These are phyloP conservation scores for Akanthomyces dipterigenus DNA, from an alignment of 2,329 filamentous ascomycete species.

Conservation along the genomic window DNA sequence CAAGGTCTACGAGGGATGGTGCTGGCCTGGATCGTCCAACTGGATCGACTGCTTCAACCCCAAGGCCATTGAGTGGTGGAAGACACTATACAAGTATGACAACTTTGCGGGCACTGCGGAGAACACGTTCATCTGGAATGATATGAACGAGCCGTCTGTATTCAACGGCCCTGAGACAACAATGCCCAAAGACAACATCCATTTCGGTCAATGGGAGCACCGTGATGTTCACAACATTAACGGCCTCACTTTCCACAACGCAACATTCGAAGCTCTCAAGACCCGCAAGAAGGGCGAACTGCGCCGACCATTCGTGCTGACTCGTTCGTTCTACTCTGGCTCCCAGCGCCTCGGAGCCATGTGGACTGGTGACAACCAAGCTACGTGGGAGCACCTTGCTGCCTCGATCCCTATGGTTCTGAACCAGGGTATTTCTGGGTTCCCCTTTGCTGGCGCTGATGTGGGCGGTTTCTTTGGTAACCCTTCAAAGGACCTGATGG, in stretches of 20 bases:
- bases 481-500: conserved; percentile 83
- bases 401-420: conserved; percentile 88
- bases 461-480: conserved; percentile 98
- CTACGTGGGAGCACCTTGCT: conserved; percentile 85
- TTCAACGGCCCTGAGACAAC: conserved; percentile 98
- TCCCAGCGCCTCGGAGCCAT: conserved; percentile 87
- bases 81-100: conserved; percentile 76
- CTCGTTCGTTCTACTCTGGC: conserved; percentile 85
- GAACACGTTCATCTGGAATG: conserved; percentile 96
- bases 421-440: conserved; percentile 86
- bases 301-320: conserved; percentile 84
- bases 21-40: conserved; percentile 94
- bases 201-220: conserved; percentile 89
- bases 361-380: conserved; percentile 99
- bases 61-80: conserved; percentile 89
- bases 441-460: conserved; percentile 90
- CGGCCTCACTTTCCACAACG: conserved; percentile 91
- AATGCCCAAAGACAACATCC: conserved; percentile 97
- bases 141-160: conserved; percentile 99
- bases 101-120: conserved; percentile 77
- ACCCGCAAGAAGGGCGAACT: conserved; percentile 81
- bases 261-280: conserved; percentile 78
- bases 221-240: conserved; percentile 95
- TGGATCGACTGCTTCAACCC: conserved; percentile 97
- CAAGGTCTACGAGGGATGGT: conserved; percentile 91